phyloP scores from a whole-genome alignment of 192 early-diverging fungal species.

The Coemansia sp. region DNA sequence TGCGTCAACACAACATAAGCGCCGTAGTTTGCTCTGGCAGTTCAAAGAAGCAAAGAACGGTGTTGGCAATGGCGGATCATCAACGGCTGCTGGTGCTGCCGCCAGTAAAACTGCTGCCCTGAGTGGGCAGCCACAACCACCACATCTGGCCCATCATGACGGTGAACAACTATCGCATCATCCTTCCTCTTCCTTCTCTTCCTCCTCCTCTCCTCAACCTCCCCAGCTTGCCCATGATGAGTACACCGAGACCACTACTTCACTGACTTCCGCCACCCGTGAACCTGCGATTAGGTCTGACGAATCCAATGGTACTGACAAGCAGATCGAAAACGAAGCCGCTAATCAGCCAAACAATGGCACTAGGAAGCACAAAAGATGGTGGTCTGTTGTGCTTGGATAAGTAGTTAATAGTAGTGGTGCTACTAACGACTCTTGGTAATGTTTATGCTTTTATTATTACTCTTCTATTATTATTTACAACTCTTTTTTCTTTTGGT shows the following conservation, averaged over 20 bases:
- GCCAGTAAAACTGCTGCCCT: constrained; percentile 1
- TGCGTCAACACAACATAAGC: constrained; percentile 19
- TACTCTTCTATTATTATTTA: not conserved
- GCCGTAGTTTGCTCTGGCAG: constrained; percentile 42
- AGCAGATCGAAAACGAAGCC: not conserved
- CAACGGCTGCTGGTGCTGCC: not conserved
- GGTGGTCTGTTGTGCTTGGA: constrained; percentile 45
- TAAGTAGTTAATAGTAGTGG: not conserved
- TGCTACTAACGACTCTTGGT: not conserved
- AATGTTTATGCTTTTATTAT: not conserved
- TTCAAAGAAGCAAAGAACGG: constrained; percentile 21
- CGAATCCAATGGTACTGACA: not conserved
- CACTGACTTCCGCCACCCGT: not conserved
- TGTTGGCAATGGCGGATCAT: too few species aligned
- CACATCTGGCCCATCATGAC: not conserved
- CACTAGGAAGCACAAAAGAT: constrained; percentile 24
- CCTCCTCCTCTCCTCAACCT: not conserved
- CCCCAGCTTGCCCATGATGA: not conserved
- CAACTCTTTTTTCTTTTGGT: not conserved
- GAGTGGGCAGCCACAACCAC: not conserved
- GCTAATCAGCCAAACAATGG: not conserved
- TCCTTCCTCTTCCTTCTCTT: not conserved
- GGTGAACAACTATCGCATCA: too few species aligned
- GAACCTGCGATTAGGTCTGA: not conserved
- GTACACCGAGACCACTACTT: not conserved